Evolutionary conservation across 2,329 filamentous ascomycete genomes (phyloP).

Genomic region (Talaromyces sp.): DNA sequence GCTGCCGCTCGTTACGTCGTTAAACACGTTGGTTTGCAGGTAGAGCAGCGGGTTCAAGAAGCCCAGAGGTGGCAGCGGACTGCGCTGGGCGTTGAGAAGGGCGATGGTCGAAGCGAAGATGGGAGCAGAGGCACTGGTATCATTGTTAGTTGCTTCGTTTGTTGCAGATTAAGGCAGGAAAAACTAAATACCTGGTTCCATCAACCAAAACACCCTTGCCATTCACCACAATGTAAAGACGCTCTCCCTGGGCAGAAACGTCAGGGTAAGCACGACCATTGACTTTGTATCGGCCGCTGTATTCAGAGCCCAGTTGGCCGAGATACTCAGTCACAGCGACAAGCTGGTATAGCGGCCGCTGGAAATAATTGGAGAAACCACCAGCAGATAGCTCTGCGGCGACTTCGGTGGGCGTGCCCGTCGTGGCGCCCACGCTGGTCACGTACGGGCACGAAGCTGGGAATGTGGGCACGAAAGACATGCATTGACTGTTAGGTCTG

Average conservation of each 20-base stretch:
- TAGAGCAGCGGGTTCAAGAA: slow-evolving; percentile 60
- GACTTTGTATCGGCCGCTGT: slow-evolving; percentile 32
- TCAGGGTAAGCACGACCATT: slow-evolving; percentile 58
- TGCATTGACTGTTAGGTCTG: slow-evolving; percentile 31
- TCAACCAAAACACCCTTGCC: neutral
- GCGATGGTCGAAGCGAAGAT: slow-evolving; percentile 54
- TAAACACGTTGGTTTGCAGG: slow-evolving; percentile 8
- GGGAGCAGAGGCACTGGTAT: slow-evolving; percentile 46
- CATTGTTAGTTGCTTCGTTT: neutral
- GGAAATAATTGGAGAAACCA: slow-evolving; percentile 44
- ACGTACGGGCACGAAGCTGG: slow-evolving; percentile 58
- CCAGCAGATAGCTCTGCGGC: slow-evolving; percentile 16
- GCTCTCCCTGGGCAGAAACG: slow-evolving; percentile 45
- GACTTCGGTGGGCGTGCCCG: slow-evolving; percentile 16
- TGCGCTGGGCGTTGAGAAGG: slow-evolving; percentile 57
- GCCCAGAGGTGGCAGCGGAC: slow-evolving; percentile 48
- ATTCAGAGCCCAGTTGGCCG: slow-evolving; percentile 16
- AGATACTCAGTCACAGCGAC: slow-evolving; percentile 34
- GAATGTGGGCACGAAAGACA: slow-evolving; percentile 51
- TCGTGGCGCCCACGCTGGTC: slow-evolving; percentile 57
- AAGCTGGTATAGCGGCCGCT: slow-evolving; percentile 38
- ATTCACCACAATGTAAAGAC: neutral
- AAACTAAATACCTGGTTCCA: slow-evolving; percentile 13
- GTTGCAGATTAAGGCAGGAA: neutral
- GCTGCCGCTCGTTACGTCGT: neutral